Base-by-base conservation (phyloP, 164 flowering plant genomes). In the Kalanchoe fedtschenkoi region DNA sequence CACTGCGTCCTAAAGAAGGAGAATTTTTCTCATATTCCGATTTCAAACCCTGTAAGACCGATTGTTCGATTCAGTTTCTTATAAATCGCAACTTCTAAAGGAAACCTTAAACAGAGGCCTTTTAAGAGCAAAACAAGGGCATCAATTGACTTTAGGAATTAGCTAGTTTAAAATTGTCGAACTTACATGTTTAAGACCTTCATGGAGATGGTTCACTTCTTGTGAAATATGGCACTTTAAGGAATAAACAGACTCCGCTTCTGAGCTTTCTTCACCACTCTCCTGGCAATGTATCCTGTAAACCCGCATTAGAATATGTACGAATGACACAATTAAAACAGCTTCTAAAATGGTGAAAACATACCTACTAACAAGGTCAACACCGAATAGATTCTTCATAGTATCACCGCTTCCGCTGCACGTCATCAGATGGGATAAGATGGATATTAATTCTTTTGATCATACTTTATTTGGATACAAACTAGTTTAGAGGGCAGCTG, bases 201-300 rank as follows among this genome's bases (percentile, higher is more conserved):
- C 97, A 65, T 85, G 92, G 74, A 93, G 78, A 78, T 93, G 99
- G 77, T 93, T 93, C 70, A 93, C 99, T 61, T 90, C 99, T 0
- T 88, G 96, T 8, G 99, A 88, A 66, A 93, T 93, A 71, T 90
- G 99, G 74, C 99, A 93, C 69, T 93, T 93, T 11, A 93, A 89
- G 17, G 96, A 75, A 77, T 80, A 85, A 33, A 87, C 86, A 16
- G 97, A 84, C 70, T 93, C 99, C 32, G 78, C 58, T 73, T 90
- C 97, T 42, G 89, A 77, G 74, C 92, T 88, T 78, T 93, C 97
- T 81, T 93, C 97, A 64, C 95, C 87, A 76, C 97, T 93, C 83
- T 93, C 99, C 73, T 81, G 82, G 71, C 97, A 93, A 74, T 87
- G 89, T 21, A 87, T 72, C 81, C 99, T 93, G 66, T 61, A 13